Evolutionary conservation across 345 rosid species (phyloP).

Genomic region (Eucalyptus cladocalyx): DNA sequence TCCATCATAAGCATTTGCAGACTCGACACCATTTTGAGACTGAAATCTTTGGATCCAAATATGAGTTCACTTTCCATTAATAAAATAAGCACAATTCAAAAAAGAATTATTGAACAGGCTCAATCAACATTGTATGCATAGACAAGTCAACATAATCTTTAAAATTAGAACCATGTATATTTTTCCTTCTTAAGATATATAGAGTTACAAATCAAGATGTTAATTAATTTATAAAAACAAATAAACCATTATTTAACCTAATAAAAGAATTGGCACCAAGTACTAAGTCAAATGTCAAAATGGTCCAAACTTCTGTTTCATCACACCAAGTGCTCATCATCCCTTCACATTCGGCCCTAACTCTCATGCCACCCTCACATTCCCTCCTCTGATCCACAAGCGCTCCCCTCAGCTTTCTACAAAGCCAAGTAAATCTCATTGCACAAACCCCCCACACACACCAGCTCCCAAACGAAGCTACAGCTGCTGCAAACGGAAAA

Average conservation of each 20-base stretch:
- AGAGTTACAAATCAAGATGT: neutral
- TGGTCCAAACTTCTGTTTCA: neutral
- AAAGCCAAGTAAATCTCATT: neutral
- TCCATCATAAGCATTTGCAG: neutral
- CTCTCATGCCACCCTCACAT: neutral
- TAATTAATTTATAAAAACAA: neutral
- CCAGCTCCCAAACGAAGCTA: neutral
- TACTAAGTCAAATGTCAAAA: neutral
- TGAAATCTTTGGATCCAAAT: neutral
- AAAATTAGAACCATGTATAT: neutral
- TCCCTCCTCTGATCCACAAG: neutral
- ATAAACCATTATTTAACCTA: neutral
- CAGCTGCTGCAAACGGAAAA: neutral
- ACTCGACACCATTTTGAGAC: neutral
- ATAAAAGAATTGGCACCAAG: neutral
- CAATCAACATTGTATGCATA: neutral
- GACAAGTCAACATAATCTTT: neutral
- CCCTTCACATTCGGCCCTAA: neutral
- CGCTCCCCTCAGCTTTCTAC: neutral
- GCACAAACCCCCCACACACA: neutral
- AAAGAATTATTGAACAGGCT: neutral
- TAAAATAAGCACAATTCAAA: neutral
- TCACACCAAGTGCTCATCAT: neutral
- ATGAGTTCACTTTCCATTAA: neutral
- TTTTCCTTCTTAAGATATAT: neutral